Conservation (phyloP, 495 filamentous ascomycete genomes). For the Paragyromitra xinjiangensis region DNA sequence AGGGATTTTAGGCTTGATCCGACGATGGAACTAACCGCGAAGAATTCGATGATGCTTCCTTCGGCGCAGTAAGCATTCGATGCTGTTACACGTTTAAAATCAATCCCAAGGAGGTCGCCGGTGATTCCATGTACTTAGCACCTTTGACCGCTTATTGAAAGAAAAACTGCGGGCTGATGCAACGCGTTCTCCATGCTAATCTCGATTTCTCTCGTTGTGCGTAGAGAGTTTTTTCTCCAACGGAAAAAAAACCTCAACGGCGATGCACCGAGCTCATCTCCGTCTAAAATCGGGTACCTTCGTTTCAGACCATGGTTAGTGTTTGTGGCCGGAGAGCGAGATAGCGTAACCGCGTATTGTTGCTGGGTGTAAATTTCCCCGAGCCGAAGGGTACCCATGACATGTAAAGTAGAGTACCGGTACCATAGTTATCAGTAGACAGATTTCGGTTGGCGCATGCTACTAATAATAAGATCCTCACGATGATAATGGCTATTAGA, state of each 20-base stretch:
- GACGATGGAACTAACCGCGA: slow-evolving; percentile 29
- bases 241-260: slow-evolving; percentile 4
- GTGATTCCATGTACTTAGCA: background rate
- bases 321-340: background rate
- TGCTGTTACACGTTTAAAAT: slow-evolving; percentile 6
- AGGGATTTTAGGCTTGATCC: slow-evolving; percentile 46
- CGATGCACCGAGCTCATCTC: slow-evolving; percentile 12
- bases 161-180: background rate
- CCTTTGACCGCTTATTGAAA: slow-evolving; percentile 1
- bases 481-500: slow-evolving; percentile 23
- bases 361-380: background rate
- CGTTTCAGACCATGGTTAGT: slow-evolving; percentile 11
- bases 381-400: slow-evolving; percentile 14
- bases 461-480: slow-evolving; percentile 42
- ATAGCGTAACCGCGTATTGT: background rate
- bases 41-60: slow-evolving; percentile 12
- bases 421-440: slow-evolving; percentile 14
- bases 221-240: background rate
- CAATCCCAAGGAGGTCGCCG: slow-evolving; percentile 8
- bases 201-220: background rate
- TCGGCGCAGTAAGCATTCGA: background rate
- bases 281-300: background rate
- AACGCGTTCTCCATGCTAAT: slow-evolving; percentile 4
- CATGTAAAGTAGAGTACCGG: slow-evolving; percentile 9
- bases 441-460: slow-evolving; percentile 20